A percentile compares a stretch with the other conserved stretches of the same genome.
phyloP scores from a whole-genome alignment of 345 rosid genomes.

The Lepidium sativum region DNA sequence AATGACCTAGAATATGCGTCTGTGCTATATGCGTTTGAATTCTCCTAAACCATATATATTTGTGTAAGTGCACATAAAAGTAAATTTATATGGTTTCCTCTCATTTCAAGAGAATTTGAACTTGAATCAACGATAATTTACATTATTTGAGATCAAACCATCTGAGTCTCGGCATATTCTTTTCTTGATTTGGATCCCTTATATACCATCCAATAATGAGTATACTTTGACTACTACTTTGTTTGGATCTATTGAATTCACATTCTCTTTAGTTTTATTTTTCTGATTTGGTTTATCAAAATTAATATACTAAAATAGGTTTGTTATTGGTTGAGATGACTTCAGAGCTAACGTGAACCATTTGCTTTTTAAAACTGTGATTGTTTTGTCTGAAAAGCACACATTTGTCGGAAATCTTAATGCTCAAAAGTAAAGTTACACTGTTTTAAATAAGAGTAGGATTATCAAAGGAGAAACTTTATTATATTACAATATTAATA shows the following conservation, averaged over 20 bases:
- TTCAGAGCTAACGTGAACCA: constrained; percentile 15
- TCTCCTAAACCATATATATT: no score
- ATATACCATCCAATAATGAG: not conserved
- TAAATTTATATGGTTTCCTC: no score
- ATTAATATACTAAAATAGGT: constrained; percentile 5
- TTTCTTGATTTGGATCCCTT: not conserved
- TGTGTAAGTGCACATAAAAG: no score
- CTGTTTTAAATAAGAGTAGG: not conserved
- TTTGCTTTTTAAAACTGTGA: constrained; percentile 23
- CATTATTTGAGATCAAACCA: no score
- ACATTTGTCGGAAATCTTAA: constrained; percentile 24
- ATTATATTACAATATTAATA: no score
- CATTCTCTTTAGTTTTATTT: not conserved
- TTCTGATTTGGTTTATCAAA: not conserved
- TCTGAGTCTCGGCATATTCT: not conserved
- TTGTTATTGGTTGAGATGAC: constrained; percentile 22
- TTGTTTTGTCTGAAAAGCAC: constrained; percentile 30
- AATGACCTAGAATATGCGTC: no score
- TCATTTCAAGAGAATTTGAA: no score
- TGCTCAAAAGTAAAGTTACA: not conserved
- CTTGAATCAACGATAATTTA: no score
- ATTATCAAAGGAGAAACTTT: no score
- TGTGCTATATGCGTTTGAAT: no score
- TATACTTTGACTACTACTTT: constrained; percentile 13
- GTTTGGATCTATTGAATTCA: constrained; percentile 20